phyloP scores from a whole-genome alignment of 805 yeast species.

The Tanozyma kutaoensis region DNA sequence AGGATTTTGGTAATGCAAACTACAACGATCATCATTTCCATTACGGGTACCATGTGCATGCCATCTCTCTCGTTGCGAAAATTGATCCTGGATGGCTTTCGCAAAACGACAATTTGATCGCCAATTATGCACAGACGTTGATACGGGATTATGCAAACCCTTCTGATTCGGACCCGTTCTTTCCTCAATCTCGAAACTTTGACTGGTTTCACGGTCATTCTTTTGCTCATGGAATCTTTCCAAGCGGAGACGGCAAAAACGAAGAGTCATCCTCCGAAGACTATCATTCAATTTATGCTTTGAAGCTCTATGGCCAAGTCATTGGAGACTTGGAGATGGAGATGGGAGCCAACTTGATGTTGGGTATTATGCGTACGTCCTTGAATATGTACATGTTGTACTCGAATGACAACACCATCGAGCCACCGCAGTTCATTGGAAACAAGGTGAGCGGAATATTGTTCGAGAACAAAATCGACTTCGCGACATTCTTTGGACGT shows the following conservation, averaged over 20 bases:
- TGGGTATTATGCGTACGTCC: conserved; percentile 43
- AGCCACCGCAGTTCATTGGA: conserved; percentile 40
- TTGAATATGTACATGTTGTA: conserved; percentile 45
- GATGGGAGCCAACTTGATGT: conserved; percentile 42
- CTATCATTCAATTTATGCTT: conserved; percentile 56
- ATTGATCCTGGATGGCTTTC: conserved; percentile 33
- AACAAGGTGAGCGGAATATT: conserved; percentile 65
- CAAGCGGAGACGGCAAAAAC: conserved; percentile 65
- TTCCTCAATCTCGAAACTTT: conserved; percentile 57
- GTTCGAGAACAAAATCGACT: conserved; percentile 63
- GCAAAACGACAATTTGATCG: conserved; percentile 16
- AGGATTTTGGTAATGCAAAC: conserved; percentile 62
- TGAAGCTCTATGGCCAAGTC: conserved; percentile 52
- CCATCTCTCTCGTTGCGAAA: conserved; percentile 49
- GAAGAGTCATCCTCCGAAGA: conserved; percentile 69
- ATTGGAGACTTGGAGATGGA: conserved; percentile 40
- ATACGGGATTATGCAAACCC: conserved; percentile 63
- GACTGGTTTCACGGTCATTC: conserved; percentile 74
- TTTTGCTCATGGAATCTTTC: conserved; percentile 63
- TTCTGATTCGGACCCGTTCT: conserved; percentile 34
- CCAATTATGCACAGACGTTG: conserved; percentile 41
- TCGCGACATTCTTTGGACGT: conserved; percentile 63
- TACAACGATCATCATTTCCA: conserved; percentile 73
- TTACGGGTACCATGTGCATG: conserved; percentile 62
- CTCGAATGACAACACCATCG: conserved; percentile 36